These are phyloP conservation scores for Dysphania ambrosioides DNA, from an alignment of 148 eudicot genomes.

Conservation along the genomic window DNA sequence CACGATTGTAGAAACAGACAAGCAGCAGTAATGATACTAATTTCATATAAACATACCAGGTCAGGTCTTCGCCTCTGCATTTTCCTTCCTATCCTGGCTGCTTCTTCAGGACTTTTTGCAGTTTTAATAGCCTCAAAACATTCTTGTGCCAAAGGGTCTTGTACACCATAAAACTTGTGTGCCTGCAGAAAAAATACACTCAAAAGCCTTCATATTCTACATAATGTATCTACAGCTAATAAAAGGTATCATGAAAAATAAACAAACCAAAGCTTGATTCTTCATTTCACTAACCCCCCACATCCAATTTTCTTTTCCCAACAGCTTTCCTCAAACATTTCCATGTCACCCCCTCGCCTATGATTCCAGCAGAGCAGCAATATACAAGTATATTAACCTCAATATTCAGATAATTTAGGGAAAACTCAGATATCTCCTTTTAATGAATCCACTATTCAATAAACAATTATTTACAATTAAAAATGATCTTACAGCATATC, in stretches of 20 bases:
- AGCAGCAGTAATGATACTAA: background rate
- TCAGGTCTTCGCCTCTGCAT: conserved; percentile 73
- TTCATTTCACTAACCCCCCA: background rate
- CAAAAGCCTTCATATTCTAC: background rate
- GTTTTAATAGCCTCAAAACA: conserved; percentile 58
- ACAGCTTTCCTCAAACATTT: background rate
- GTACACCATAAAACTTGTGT: conserved; percentile 72
- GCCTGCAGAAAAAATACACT: conserved; percentile 42
- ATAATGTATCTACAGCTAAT: background rate
- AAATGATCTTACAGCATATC: background rate
- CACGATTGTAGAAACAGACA: background rate
- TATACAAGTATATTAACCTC: too few species aligned
- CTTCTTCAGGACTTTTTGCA: conserved; percentile 97
- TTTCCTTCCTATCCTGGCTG: conserved; percentile 85
- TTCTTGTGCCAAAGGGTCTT: conserved; percentile 59
- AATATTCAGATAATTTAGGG: too few species aligned
- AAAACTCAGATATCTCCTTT: too few species aligned
- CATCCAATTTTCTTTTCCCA: background rate
- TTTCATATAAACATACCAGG: conserved; percentile 46
- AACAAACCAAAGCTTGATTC: background rate
- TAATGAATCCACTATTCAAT: background rate
- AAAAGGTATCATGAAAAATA: background rate
- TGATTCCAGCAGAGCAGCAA: too few species aligned
- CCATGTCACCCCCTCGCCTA: too few species aligned
- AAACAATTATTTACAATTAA: too few species aligned